Conservation (phyloP, 2,329 filamentous ascomycete species). For the Plenodomus lindquistii region DNA sequence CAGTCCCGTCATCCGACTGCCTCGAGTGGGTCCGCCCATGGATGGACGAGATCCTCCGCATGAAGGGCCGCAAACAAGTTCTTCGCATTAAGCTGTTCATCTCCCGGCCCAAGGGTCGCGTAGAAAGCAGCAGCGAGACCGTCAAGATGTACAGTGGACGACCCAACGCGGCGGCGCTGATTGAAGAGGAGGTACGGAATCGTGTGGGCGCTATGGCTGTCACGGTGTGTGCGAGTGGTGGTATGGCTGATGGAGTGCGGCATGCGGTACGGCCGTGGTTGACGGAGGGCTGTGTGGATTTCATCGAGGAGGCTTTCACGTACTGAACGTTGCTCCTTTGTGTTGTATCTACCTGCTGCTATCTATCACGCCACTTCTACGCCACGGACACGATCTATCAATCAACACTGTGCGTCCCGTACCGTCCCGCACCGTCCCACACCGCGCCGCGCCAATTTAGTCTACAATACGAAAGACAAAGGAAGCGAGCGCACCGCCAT, state of each 20-base stretch:
- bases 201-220: conserved; percentile 63
- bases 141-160: conserved; percentile 66
- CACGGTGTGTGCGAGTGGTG: conserved; percentile 65
- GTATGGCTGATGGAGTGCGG: conserved; percentile 65
- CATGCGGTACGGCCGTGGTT: conserved; percentile 57
- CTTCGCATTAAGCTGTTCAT: conserved; percentile 66
- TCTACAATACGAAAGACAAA: too few relatives aligned
- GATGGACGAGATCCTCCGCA: conserved; percentile 67
- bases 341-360: not conserved
- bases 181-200: conserved; percentile 60
- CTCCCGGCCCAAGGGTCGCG: conserved; percentile 60
- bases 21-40: conserved; percentile 67
- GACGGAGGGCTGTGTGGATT: conserved; percentile 60
- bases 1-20: conserved; percentile 71
- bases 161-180: conserved; percentile 58
- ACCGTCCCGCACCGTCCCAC: too few relatives aligned
- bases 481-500: too few relatives aligned
- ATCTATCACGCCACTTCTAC: too few relatives aligned
- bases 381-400: too few relatives aligned
- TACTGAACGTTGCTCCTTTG: conserved; percentile 48
- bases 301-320: conserved; percentile 68
- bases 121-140: conserved; percentile 61
- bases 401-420: too few relatives aligned
- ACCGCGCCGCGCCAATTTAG: too few relatives aligned
- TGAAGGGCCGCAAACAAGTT: conserved; percentile 62